Evolutionary conservation across 169 alveolate genomes (phyloP), one percentile per base, ranked within the genome.

Genomic region (Perkinsus marinus): DNA sequence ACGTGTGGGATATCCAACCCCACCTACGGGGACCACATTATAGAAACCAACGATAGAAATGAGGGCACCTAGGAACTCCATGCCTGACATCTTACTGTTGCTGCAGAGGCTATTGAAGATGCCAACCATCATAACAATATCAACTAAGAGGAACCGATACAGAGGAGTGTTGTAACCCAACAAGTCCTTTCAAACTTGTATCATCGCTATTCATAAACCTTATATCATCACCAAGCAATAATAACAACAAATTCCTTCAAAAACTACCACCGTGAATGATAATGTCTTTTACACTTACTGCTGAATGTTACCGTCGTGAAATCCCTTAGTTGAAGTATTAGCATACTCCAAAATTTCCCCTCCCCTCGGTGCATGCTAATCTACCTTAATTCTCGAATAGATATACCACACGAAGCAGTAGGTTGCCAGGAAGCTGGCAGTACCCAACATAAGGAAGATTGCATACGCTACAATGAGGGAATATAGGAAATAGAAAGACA

Each of bases 381-480:
- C 93, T 39, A 57, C 26, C 68, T 92, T 89, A 43, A 92, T 92
- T 26, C 91, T 37, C n/a, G 91, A 89, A 90, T 92, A 89, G 39
- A 92, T 43, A 41, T 39, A 43, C 41, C 68, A 57, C 7, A 92
- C 90, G 39, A 92, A 92, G 37, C 37, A n/a, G 39, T 41, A 79
- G 34, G 57, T 43, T n/a, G 91, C 90, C 16, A 37, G 39, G 57
- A 39, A 89, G 34, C 89, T 39, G 68, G 90, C 91, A 89, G 90
- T 43, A 37, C 93, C 91, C 36, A 89, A 26, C 57, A 89, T 36
- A 26, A 89, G 92, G 92, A 89, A 92, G 22, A 89, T 68, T 34
- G 43, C 91, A 89, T 91, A 92, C 38, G 92, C 91, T 39, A 92
- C 91, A 16, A 90, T 36, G 30, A 89, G 90, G n/a, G 93, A 92